Percentiles rank a stretch among this genome's conserved stretches.
These are phyloP conservation scores for Boletus barrowsii DNA, from an alignment of 768 basidiomycete genomes.

Conservation along the genomic window DNA sequence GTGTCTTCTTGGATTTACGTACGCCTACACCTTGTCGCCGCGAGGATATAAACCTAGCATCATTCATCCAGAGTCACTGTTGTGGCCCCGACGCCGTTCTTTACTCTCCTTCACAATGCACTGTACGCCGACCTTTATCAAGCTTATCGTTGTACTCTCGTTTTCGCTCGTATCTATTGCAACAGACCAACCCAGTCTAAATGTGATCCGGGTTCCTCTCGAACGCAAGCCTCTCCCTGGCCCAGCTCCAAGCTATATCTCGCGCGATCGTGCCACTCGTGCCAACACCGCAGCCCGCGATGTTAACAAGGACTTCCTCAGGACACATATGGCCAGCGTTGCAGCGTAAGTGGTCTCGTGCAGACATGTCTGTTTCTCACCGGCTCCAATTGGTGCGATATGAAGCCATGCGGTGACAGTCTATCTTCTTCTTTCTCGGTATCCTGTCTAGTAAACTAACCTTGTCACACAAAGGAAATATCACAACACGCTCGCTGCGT, in stretches of 20 bases:
- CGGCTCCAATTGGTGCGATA: neutral
- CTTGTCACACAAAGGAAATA: conserved; percentile 37
- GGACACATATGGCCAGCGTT: conserved; percentile 13
- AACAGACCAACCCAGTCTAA: neutral
- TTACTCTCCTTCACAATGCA: conserved; percentile 19
- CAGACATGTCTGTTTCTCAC: neutral
- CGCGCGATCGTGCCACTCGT: neutral
- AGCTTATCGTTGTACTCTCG: conserved; percentile 15
- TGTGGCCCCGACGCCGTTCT: neutral
- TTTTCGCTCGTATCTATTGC: conserved; percentile 12
- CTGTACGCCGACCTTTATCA: conserved; percentile 4
- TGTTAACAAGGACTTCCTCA: conserved; percentile 12
- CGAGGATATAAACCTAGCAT: neutral
- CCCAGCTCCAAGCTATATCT: neutral
- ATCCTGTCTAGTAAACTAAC: neutral
- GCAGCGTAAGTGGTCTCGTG: conserved; percentile 15
- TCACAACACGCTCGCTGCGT: conserved; percentile 40
- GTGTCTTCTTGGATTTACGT: neutral
- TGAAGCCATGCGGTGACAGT: neutral
- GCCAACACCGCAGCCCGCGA: neutral
- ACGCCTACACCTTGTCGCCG: neutral
- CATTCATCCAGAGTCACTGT: neutral
- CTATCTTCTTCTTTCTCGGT: neutral
- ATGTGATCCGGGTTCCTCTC: conserved; percentile 21
- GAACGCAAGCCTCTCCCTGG: conserved; percentile 10